These are phyloP conservation scores for Zhuliangozyma blackwelliae DNA, from an alignment of 1,139 yeast genomes.

Conservation along the genomic window DNA sequence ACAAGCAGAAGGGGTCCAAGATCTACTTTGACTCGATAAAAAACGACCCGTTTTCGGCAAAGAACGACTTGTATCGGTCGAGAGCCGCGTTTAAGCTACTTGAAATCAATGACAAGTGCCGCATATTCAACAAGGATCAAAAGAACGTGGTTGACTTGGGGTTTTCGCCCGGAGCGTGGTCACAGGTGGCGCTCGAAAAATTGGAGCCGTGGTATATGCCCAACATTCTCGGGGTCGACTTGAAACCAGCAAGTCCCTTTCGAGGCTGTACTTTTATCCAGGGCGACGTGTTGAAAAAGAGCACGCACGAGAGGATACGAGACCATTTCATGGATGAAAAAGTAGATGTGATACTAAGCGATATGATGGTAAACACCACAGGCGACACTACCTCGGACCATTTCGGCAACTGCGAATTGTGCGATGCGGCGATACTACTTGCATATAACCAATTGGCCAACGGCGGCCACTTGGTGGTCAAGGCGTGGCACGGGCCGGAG, in stretches of 20 bases:
- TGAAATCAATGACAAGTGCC: slow-evolving; percentile 63
- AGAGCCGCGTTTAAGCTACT: slow-evolving; percentile 87
- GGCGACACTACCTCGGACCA: slow-evolving; percentile 43
- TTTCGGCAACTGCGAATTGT: slow-evolving; percentile 43
- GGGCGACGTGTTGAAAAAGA: slow-evolving; percentile 36
- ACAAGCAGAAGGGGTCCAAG: slow-evolving; percentile 46
- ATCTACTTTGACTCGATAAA: slow-evolving; percentile 73
- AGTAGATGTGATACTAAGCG: slow-evolving; percentile 38
- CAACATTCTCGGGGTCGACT: slow-evolving; percentile 38
- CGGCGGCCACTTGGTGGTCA: slow-evolving; percentile 38
- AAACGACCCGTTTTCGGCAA: slow-evolving; percentile 66
- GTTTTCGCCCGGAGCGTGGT: slow-evolving; percentile 50
- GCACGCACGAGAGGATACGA: slow-evolving; percentile 30
- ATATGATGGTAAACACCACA: slow-evolving; percentile 47
- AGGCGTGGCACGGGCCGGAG: slow-evolving; percentile 41
- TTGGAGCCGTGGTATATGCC: slow-evolving; percentile 13
- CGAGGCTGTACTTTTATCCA: slow-evolving; percentile 36
- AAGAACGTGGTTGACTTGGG: slow-evolving; percentile 72
- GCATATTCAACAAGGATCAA: slow-evolving; percentile 45
- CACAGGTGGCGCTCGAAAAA: slow-evolving; percentile 34
- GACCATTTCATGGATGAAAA: slow-evolving; percentile 14
- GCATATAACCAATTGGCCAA: slow-evolving; percentile 24
- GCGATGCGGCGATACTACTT: slow-evolving; percentile 34
- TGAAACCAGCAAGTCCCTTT: slow-evolving; percentile 37
- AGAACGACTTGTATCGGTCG: slow-evolving; percentile 59